Percentiles rank a stretch among this genome's conserved stretches.
Evolutionary conservation across 2,329 filamentous ascomycete genomes (phyloP).

Genomic region (Aspergillus ibericus): DNA sequence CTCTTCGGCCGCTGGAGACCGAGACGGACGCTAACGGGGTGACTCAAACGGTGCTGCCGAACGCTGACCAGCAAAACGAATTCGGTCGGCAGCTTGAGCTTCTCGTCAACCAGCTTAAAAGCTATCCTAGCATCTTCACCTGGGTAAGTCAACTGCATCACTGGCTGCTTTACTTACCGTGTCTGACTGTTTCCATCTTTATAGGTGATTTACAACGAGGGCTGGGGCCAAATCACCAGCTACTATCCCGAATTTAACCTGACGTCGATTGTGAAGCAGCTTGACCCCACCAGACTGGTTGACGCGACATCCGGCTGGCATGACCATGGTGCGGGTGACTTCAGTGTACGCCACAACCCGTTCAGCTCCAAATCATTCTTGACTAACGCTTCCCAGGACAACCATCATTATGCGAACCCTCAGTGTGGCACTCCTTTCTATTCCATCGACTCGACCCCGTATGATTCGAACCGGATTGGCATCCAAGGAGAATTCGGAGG

Average conservation of each 20-base stretch:
- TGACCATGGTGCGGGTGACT: constrained; percentile 69
- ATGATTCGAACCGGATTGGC: constrained; percentile 61
- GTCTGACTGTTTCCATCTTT: neutral
- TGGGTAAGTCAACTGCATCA: constrained; percentile 50
- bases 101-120: constrained; percentile 63
- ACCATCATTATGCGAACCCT: constrained; percentile 70
- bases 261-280: constrained; percentile 53
- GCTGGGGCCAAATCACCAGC: constrained; percentile 62
- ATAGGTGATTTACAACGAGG: constrained; percentile 69
- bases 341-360: constrained; percentile 38
- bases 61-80: constrained; percentile 58
- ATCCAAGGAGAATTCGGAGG: constrained; percentile 73
- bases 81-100: constrained; percentile 64
- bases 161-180: neutral
- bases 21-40: neutral
- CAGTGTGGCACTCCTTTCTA: constrained; percentile 71
- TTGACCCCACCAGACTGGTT: constrained; percentile 66
- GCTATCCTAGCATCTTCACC: constrained; percentile 63
- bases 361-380: neutral
- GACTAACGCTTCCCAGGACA: constrained; percentile 50
- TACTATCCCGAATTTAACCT: constrained; percentile 58
- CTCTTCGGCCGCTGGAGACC: constrained; percentile 49
- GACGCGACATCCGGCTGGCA: constrained; percentile 65
- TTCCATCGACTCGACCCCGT: constrained; percentile 57
- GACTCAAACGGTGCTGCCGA: constrained; percentile 29